Evolutionary conservation across 345 rosid genomes (phyloP).

Genomic region (Gossypium mustelinum): DNA sequence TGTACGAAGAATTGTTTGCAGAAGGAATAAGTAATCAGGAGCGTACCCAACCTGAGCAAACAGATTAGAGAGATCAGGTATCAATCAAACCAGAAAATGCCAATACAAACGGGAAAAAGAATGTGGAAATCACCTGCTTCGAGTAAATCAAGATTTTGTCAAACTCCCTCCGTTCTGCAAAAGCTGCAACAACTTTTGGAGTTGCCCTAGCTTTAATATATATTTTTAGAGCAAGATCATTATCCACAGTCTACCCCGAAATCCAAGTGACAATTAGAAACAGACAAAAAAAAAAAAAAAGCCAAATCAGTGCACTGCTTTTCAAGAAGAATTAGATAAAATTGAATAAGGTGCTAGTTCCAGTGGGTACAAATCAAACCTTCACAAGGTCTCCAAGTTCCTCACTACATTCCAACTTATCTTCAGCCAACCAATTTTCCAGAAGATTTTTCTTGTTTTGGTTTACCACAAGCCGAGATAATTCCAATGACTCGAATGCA

Average conservation of each 20-base stretch:
- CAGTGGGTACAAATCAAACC: constrained; percentile 42
- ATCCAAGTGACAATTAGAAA: constrained; percentile 21
- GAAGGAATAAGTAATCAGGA: constrained; percentile 87
- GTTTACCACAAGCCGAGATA: constrained; percentile 96
- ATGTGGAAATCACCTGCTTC: constrained; percentile 58
- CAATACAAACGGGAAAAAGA: not conserved
- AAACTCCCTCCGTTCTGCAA: constrained; percentile 96
- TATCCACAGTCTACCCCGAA: constrained; percentile 82
- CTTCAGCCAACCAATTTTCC: constrained; percentile 98
- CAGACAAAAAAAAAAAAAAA: not conserved
- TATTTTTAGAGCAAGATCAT: constrained; percentile 93
- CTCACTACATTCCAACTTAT: constrained; percentile 97
- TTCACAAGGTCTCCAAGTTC: constrained; percentile 99
- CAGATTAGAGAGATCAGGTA: constrained; percentile 1
- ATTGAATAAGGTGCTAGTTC: not conserved
- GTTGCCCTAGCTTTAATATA: constrained; percentile 95
- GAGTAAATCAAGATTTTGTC: constrained; percentile 92
- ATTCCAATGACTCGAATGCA: constrained; percentile 93
- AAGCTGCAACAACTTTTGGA: constrained; percentile 99
- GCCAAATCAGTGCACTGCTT: constrained; percentile 4
- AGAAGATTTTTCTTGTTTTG: constrained; percentile 96
- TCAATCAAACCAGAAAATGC: not conserved
- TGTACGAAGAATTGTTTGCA: constrained; percentile 95
- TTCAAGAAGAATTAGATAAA: not conserved
- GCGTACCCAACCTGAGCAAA: constrained; percentile 81